phyloP scores from a whole-genome alignment of 768 basidiomycete genomes.

The Coprinopsis marcescibilis region DNA sequence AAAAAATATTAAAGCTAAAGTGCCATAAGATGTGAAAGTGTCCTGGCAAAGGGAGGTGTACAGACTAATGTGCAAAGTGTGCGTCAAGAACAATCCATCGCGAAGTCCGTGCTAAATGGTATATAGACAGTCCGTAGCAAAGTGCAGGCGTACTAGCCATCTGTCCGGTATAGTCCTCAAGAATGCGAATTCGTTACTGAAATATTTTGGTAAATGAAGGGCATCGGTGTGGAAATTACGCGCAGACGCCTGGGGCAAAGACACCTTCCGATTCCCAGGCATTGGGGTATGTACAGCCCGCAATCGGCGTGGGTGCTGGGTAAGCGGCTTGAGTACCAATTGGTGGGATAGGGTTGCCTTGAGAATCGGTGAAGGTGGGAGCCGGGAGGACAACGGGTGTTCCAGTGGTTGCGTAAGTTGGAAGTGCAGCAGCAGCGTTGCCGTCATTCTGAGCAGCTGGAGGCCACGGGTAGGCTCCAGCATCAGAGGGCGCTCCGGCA shows the following conservation, averaged over 20 bases:
- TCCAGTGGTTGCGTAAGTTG: conserved; percentile 66
- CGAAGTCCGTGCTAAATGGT: no score
- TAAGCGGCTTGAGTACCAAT: conserved; percentile 40
- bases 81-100: no score
- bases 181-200: no score
- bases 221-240: no score
- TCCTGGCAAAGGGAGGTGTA: no score
- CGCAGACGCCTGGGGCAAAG: conserved; percentile 22
- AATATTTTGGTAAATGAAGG: no score
- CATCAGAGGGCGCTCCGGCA: conserved; percentile 28
- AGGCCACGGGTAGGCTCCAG: conserved; percentile 57
- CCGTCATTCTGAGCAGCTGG: conserved; percentile 44
- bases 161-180: no score
- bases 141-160: no score
- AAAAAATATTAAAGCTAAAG: no score
- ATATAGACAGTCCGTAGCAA: no score
- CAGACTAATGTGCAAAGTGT: no score
- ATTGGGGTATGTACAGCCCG: conserved; percentile 55
- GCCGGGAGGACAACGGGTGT: conserved; percentile 50
- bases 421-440: conserved; percentile 40
- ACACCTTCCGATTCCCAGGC: conserved; percentile 32
- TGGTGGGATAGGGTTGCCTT: conserved; percentile 34
- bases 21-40: no score
- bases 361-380: conserved; percentile 31
- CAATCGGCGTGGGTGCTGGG: conserved; percentile 39